Conservation (phyloP, 192 early-diverging fungal genomes). For the Piromyces finnis region DNA sequence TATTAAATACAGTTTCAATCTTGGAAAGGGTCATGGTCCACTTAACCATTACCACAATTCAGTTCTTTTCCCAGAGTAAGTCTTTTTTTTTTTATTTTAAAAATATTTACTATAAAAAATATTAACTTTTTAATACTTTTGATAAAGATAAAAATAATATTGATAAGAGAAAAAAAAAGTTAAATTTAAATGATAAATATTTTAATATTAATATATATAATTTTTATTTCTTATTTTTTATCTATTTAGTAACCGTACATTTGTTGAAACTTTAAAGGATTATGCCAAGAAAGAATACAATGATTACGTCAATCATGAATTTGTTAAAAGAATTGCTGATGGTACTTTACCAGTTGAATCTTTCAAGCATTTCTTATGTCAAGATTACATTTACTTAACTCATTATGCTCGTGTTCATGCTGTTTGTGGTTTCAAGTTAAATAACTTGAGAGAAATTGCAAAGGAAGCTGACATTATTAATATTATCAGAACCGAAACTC, state of each 20-base stretch:
- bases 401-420: slow-evolving; percentile 62
- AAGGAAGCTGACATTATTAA: slow-evolving; percentile 39
- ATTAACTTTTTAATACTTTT: no score
- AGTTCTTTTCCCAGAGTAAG: slow-evolving; percentile 13
- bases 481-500: slow-evolving; percentile 43
- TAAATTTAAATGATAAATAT: no score
- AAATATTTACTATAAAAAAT: background rate
- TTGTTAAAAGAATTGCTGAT: slow-evolving; percentile 56
- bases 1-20: slow-evolving; percentile 28
- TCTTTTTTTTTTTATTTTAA: background rate
- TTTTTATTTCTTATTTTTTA: background rate
- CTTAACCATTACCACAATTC: slow-evolving; percentile 51
- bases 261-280: slow-evolving; percentile 16
- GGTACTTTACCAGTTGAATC: slow-evolving; percentile 46
- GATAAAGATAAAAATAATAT: no score
- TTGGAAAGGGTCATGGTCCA: slow-evolving; percentile 56
- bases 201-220: no score
- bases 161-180: no score
- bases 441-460: slow-evolving; percentile 30
- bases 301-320: slow-evolving; percentile 47
- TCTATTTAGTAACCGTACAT: background rate
- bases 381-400: slow-evolving; percentile 65
- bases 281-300: slow-evolving; percentile 37
- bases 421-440: slow-evolving; percentile 56
- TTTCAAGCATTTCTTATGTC: slow-evolving; percentile 64